Evolutionary conservation across 495 filamentous ascomycete species (phyloP).

Genomic region (Podospora pseudopauciseta): DNA sequence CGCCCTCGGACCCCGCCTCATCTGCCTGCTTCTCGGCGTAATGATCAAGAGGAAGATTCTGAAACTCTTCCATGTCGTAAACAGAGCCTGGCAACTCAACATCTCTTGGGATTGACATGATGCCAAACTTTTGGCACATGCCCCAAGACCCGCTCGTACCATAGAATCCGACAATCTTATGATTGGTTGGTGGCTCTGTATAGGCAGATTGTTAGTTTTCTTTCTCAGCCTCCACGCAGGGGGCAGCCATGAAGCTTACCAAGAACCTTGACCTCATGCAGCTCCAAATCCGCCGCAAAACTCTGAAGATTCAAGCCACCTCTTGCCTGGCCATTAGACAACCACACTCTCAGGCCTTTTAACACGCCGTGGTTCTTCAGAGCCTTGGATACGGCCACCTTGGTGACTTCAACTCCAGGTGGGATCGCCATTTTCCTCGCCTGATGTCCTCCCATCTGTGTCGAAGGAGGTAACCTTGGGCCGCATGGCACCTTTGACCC

Average conservation of each 20-base stretch:
- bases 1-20: not conserved
- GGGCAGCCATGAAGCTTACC: too few species aligned
- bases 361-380: not conserved
- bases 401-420: conserved; percentile 3
- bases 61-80: conserved; percentile 38
- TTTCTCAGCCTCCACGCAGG: too few species aligned
- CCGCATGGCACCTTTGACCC: conserved; percentile 8
- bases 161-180: conserved; percentile 44
- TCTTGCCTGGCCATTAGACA: conserved; percentile 6
- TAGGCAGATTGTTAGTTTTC: not conserved
- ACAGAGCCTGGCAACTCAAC: conserved; percentile 34
- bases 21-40: conserved; percentile 3
- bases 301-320: conserved; percentile 4
- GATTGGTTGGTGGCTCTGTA: conserved; percentile 26
- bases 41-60: conserved; percentile 22
- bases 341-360: conserved; percentile 6
- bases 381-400: not conserved
- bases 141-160: conserved; percentile 33
- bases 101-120: conserved; percentile 39
- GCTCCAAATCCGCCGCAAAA: conserved; percentile 1
- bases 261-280: not conserved
- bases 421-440: not conserved
- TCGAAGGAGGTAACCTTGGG: not conserved
- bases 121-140: conserved; percentile 36
- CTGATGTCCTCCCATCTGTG: conserved; percentile 8